Evolutionary conservation across 1,284 basidiomycete genomes (phyloP).

Genomic region (Leccinum subfulvum): DNA sequence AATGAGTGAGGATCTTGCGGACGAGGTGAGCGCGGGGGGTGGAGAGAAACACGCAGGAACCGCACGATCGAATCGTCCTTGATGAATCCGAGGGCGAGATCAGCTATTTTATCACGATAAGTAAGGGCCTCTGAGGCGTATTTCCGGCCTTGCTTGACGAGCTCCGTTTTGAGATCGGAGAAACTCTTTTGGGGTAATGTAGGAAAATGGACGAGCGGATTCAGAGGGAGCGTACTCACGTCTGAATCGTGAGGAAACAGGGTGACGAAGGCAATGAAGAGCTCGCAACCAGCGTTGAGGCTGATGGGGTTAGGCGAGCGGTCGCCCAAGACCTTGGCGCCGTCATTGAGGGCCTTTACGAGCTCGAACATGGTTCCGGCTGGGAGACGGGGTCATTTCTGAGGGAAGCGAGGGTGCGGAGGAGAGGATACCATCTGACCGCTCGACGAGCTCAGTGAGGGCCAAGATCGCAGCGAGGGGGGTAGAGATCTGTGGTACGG

Average conservation of each 20-base stretch:
- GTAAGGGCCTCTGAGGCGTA: constrained; percentile 81
- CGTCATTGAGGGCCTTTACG: constrained; percentile 77
- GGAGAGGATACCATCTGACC: constrained; percentile 57
- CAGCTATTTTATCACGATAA: constrained; percentile 88
- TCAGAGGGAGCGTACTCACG: constrained; percentile 43
- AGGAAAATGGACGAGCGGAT: constrained; percentile 13
- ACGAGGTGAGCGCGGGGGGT: constrained; percentile 19
- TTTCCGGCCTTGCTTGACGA: constrained; percentile 74
- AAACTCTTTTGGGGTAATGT: constrained; percentile 57
- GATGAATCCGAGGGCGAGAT: constrained; percentile 88
- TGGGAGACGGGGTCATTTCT: constrained; percentile 22
- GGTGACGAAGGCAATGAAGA: constrained; percentile 88
- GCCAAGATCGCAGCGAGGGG: constrained; percentile 86
- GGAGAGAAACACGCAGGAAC: constrained; percentile 15
- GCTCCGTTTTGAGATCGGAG: constrained; percentile 75
- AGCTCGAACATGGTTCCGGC: constrained; percentile 92
- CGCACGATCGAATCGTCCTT: constrained; percentile 88
- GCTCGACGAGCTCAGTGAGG: constrained; percentile 73
- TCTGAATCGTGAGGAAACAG: constrained; percentile 80
- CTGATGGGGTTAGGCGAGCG: constrained; percentile 79
- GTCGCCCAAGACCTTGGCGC: constrained; percentile 64
- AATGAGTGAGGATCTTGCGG: constrained; percentile 87
- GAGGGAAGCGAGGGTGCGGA: constrained; percentile 14
- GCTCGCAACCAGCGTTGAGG: constrained; percentile 85
- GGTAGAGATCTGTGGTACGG: constrained; percentile 63